Percentiles rank a stretch among this genome's conserved stretches.
phyloP scores from a whole-genome alignment of 2,329 filamentous ascomycete genomes.

The Capronia americana region DNA sequence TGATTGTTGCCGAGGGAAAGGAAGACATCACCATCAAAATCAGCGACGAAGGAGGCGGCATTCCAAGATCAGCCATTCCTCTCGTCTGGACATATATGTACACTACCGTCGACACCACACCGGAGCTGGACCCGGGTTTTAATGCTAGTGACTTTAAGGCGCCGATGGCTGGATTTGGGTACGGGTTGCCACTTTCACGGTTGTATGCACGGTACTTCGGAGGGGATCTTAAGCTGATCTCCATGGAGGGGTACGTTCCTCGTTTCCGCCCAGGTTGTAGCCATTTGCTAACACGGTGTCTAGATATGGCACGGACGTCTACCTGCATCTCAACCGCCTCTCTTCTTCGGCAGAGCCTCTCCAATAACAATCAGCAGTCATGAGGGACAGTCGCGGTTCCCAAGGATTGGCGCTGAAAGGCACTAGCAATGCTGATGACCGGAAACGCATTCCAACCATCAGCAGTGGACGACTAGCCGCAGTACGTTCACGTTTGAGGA shows the following conservation, averaged over 20 bases:
- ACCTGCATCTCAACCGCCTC: slow-evolving; percentile 94
- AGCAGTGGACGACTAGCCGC: slow-evolving; percentile 52
- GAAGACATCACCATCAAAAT: slow-evolving; percentile 99
- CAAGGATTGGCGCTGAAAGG: slow-evolving; percentile 62
- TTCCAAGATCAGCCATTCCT: slow-evolving; percentile 89
- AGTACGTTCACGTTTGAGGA: slow-evolving; percentile 73
- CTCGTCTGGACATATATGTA: slow-evolving; percentile 99
- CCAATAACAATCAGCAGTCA: slow-evolving; percentile 90
- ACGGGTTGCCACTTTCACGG: slow-evolving; percentile 90
- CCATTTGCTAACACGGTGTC: slow-evolving; percentile 21
- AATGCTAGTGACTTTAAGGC: slow-evolving; percentile 99
- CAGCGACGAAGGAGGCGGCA: slow-evolving; percentile 93
- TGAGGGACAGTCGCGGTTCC: slow-evolving; percentile 39
- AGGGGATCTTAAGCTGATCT: slow-evolving; percentile 95
- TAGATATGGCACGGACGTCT: slow-evolving; percentile 97
- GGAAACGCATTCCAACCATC: slow-evolving; percentile 21
- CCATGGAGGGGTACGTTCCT: slow-evolving; percentile 89
- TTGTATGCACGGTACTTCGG: slow-evolving; percentile 97
- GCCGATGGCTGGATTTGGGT: slow-evolving; percentile 99
- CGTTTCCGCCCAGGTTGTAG: not conserved
- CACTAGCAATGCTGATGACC: slow-evolving; percentile 13
- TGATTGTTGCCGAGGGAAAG: slow-evolving; percentile 95
- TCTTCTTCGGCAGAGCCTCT: slow-evolving; percentile 95
- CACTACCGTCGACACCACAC: slow-evolving; percentile 95
- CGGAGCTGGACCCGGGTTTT: slow-evolving; percentile 93